A percentile compares a stretch with the other conserved stretches of the same genome.
These are phyloP conservation scores for Aspergillus affinis DNA, from an alignment of 495 filamentous ascomycete species.

Conservation along the genomic window DNA sequence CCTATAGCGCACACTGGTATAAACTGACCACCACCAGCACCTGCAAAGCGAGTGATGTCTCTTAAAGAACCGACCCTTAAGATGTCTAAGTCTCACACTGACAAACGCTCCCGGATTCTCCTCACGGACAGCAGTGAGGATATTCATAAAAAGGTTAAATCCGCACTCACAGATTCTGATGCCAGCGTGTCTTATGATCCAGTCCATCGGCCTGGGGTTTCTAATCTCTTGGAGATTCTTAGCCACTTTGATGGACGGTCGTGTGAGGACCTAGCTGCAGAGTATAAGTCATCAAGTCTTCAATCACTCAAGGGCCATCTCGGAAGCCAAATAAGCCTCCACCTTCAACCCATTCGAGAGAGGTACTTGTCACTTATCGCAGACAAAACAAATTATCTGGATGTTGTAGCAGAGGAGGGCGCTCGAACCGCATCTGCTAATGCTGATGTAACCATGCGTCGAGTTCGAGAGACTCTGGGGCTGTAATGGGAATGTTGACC, in stretches of 20 bases:
- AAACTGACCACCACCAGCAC: conserved; percentile 45
- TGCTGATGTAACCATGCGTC: conserved; percentile 65
- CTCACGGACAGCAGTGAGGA: conserved; percentile 65
- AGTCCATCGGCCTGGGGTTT: conserved; percentile 68
- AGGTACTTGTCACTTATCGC: conserved; percentile 55
- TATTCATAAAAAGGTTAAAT: conserved; percentile 65
- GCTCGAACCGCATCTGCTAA: conserved; percentile 58
- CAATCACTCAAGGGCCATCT: conserved; percentile 66
- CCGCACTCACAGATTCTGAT: conserved; percentile 75
- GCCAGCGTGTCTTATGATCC: conserved; percentile 70
- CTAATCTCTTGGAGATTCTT: conserved; percentile 80
- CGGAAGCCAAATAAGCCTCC: conserved; percentile 49
- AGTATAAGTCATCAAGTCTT: conserved; percentile 52
- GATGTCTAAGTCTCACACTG: conserved; percentile 87
- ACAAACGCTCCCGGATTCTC: conserved; percentile 72
- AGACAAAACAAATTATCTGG: conserved; percentile 52
- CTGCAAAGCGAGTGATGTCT: conserved; percentile 85
- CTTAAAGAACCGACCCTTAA: conserved; percentile 72
- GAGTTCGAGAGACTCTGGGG: conserved; percentile 63
- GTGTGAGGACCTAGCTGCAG: conserved; percentile 55
- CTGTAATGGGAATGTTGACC: neutral
- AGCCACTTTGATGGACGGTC: conserved; percentile 58
- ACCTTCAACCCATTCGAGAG: conserved; percentile 60
- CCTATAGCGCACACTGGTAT: conserved; percentile 8
- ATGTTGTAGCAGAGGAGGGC: conserved; percentile 60